A percentile compares a stretch with the other conserved stretches of the same genome.
phyloP scores from a whole-genome alignment of 768 basidiomycete species.

The Xerocomellus chrysenteron region DNA sequence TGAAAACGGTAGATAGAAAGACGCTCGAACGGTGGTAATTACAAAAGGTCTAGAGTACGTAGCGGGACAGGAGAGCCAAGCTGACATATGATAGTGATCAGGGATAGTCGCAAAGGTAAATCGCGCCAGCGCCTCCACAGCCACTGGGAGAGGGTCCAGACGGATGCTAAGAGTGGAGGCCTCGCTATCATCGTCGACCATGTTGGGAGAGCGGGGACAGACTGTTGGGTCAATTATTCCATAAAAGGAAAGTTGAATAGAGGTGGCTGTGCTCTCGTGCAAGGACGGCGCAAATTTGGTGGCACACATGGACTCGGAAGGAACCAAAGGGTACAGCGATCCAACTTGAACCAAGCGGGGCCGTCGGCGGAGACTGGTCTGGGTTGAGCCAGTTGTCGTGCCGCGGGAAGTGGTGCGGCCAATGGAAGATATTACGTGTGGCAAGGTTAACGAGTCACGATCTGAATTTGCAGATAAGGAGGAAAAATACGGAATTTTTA shows the following conservation, averaged over 20 bases:
- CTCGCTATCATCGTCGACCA: constrained; percentile 1
- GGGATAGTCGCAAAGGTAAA: constrained; percentile 23
- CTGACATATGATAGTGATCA: not conserved
- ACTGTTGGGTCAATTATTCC: constrained; percentile 23
- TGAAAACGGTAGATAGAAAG: constrained; percentile 1
- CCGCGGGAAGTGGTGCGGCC: constrained; percentile 31
- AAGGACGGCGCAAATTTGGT: constrained; percentile 8
- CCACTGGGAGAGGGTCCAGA: constrained; percentile 15
- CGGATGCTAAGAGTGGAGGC: not conserved
- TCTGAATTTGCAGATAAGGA: constrained; percentile 33
- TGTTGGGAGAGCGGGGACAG: constrained; percentile 13
- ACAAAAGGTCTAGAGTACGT: not conserved
- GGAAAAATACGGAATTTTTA: constrained; percentile 35
- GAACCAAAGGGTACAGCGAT: constrained; percentile 13
- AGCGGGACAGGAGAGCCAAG: not conserved
- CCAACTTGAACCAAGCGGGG: constrained; percentile 14
- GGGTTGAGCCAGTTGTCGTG: constrained; percentile 11
- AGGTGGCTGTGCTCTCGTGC: constrained; percentile 1
- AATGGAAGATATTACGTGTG: constrained; percentile 33
- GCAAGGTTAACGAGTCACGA: constrained; percentile 32
- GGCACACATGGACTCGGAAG: constrained; percentile 11
- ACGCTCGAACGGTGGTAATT: not conserved
- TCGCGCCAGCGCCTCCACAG: constrained; percentile 20
- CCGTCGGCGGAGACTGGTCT: constrained; percentile 33
- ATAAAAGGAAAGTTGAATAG: constrained; percentile 30